Percentiles rank a stretch among this genome's conserved stretches.
phyloP scores from a whole-genome alignment of 495 filamentous ascomycete genomes.

The Penicillium canescens region DNA sequence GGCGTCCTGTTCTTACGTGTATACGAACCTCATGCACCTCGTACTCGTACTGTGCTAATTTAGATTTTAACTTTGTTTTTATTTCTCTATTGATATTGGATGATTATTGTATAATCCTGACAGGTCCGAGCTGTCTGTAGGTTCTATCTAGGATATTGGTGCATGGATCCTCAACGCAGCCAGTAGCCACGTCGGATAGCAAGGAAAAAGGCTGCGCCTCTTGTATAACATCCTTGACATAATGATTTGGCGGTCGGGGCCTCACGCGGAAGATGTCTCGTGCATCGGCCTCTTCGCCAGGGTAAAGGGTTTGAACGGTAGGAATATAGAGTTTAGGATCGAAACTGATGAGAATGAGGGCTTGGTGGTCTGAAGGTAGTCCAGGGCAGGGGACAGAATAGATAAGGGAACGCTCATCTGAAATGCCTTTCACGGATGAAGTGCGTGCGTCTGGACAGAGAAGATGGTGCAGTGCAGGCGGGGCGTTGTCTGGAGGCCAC shows the following conservation, averaged over 20 bases:
- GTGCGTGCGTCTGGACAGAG: conserved; percentile 55
- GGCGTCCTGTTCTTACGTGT: background rate
- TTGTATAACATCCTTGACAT: conserved; percentile 26
- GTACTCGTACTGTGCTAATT: background rate
- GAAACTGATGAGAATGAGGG: conserved; percentile 63
- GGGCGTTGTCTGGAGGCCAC: conserved; percentile 59
- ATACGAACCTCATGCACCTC: background rate
- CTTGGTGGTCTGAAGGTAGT: conserved; percentile 35
- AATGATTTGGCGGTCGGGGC: background rate
- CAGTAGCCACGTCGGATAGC: conserved; percentile 39
- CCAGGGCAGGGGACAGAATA: conserved; percentile 57
- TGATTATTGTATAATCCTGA: no score
- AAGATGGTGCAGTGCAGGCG: conserved; percentile 48
- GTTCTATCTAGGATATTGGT: no score
- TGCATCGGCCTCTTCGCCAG: no score
- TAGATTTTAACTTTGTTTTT: background rate
- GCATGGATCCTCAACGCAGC: conserved; percentile 25
- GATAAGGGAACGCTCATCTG: conserved; percentile 61
- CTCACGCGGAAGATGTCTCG: conserved; percentile 3
- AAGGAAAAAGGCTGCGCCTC: conserved; percentile 37
- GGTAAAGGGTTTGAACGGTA: conserved; percentile 15
- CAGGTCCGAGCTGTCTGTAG: no score
- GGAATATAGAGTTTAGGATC: conserved; percentile 55
- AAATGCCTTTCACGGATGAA: conserved; percentile 50
- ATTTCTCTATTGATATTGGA: background rate